Evolutionary conservation across 169 alveolate species (phyloP).

Genomic region (Plasmodium yoelii): DNA sequence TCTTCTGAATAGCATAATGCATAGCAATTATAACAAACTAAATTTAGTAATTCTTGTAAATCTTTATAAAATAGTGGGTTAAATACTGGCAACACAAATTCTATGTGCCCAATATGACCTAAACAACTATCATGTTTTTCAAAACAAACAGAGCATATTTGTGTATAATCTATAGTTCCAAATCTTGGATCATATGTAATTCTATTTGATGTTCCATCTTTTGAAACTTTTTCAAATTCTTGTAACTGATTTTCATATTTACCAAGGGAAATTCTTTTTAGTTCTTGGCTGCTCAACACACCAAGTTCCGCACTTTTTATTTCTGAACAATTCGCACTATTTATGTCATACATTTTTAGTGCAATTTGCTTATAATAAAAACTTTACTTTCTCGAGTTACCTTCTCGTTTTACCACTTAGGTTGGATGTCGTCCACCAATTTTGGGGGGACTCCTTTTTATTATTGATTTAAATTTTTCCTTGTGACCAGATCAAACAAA

Average conservation of each 20-base stretch:
- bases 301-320: conserved; percentile 47
- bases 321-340: conserved; percentile 23
- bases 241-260: conserved; percentile 17
- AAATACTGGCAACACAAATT: conserved; percentile 92
- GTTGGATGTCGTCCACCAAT: no score
- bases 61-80: conserved; percentile 94
- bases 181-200: conserved; percentile 95
- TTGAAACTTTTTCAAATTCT: conserved; percentile 20
- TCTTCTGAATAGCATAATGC: conserved; percentile 77
- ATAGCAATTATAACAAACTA: conserved; percentile 87
- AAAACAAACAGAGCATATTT: conserved; percentile 91
- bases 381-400: no score
- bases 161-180: conserved; percentile 95
- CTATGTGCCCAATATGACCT: conserved; percentile 97
- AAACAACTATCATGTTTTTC: conserved; percentile 94
- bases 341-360: conserved; percentile 52
- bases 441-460: no score
- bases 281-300: conserved; percentile 50
- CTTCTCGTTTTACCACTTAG: no score
- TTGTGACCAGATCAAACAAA: no score
- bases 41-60: conserved; percentile 90
- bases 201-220: conserved; percentile 74
- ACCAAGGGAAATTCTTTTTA: conserved; percentile 42
- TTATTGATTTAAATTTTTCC: no score
- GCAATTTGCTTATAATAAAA: not conserved